Base-by-base conservation (phyloP, 257 asterid species). In the Plectranthus barbatus region DNA sequence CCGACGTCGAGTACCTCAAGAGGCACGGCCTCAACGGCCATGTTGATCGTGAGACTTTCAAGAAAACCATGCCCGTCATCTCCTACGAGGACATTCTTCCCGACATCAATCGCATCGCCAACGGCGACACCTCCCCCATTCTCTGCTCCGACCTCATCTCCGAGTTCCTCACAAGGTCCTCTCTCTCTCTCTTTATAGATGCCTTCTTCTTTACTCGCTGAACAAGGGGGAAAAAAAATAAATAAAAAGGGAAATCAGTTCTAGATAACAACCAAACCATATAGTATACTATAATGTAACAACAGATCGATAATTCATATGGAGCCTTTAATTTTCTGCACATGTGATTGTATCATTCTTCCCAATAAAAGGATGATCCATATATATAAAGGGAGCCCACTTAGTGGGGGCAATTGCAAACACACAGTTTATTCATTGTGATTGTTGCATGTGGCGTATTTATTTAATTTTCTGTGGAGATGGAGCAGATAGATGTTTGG, bases 91-190 rank as follows among this genome's bases (percentile, higher is more conserved):
- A 88, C 71, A 74, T 88, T 36, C 74, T 81, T 52, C 72, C 86
- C 21, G 87, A 85, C 52, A 85, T 88, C 52, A 82, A 61, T 68
- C 89, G 96, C 62, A 83, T 88, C 29, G 87, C 96, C 52, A 80
- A 80, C 66, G 94, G 96, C 39, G 96, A 88, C 37, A 78, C 50
- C 2, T 83, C 95, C 5, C 90, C 87, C 40, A 80, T 88, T 60
- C 87, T 88, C 76, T 83, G 87, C 74, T 82, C 91, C 3, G 69
- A 68, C 0, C 92, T 85, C 76, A 85, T 88, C 69, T 79, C 92
- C 9, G 96, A 88, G 76, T 88, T 88, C 78, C 36, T 88, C 15
- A 88, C 96, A 7, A 88, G 96, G 96, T 85, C 9, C 45, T 0
- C 15, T 17, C 55, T 1, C 10, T 4, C 50, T 19, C 51, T 9